These are phyloP conservation scores for Recurvomyces mirabilis DNA, from an alignment of 495 filamentous ascomycete species.

Conservation along the genomic window DNA sequence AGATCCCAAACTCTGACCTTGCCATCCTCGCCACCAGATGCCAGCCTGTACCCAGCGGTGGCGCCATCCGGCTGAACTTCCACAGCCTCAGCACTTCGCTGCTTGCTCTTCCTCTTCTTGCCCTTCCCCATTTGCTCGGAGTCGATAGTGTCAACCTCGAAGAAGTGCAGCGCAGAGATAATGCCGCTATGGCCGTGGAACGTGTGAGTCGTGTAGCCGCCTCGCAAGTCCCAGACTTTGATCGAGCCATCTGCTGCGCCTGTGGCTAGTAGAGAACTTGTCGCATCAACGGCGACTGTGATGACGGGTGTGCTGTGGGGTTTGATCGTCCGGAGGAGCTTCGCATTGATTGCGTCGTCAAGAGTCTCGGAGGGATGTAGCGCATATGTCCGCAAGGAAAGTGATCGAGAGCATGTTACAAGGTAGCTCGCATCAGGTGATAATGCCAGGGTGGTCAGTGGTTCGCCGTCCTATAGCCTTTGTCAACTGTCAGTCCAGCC, in stretches of 20 bases:
- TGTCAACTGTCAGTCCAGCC: conserved; percentile 25
- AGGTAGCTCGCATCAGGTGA: conserved; percentile 80
- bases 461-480: conserved; percentile 68
- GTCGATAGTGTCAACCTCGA: conserved; percentile 47
- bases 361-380: conserved; percentile 47
- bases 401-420: conserved; percentile 79
- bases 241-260: conserved; percentile 83
- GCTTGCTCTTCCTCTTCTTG: conserved; percentile 37
- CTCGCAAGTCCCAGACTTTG: conserved; percentile 92
- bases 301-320: conserved; percentile 86
- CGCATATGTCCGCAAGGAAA: conserved; percentile 85
- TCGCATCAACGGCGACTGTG: conserved; percentile 68
- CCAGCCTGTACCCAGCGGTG: conserved; percentile 59
- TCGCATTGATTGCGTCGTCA: conserved; percentile 43
- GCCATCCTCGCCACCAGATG: conserved; percentile 86
- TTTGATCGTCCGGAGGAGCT: conserved; percentile 68
- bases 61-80: conserved; percentile 31
- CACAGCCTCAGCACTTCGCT: conserved; percentile 35
- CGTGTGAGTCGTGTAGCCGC: conserved; percentile 86
- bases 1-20: conserved; percentile 87
- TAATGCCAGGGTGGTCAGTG: conserved; percentile 74
- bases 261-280: conserved; percentile 81
- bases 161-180: conserved; percentile 84
- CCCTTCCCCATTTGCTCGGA: conserved; percentile 33
- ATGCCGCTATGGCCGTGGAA: conserved; percentile 86